Percentiles rank a stretch among this genome's conserved stretches.
phyloP scores from a whole-genome alignment of 78 protist genomes.

The Dictyostelium purpureum region DNA sequence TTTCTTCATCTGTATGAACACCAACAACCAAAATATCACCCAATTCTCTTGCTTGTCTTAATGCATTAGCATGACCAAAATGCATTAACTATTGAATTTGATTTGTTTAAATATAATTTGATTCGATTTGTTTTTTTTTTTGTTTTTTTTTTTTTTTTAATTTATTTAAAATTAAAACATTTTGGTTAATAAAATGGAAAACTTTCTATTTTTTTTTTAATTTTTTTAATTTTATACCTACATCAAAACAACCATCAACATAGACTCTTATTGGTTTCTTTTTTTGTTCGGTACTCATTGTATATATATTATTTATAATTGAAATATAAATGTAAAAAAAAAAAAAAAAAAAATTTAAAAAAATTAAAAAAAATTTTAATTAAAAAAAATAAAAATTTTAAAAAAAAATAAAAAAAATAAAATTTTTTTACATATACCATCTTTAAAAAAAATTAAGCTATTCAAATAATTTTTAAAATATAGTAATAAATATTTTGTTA shows the following conservation, averaged over 20 bases:
- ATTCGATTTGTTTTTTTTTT: not conserved
- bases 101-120: not conserved
- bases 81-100: slow-evolving; percentile 79
- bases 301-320: not conserved
- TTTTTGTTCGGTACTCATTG: not conserved
- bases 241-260: slow-evolving; percentile 96
- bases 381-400: not conserved
- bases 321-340: too few species aligned
- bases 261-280: slow-evolving; percentile 81
- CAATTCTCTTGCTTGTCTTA: slow-evolving; percentile 86
- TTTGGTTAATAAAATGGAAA: too few species aligned
- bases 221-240: slow-evolving; percentile 45
- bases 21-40: slow-evolving; percentile 94
- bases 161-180: not conserved
- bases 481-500: too few species aligned
- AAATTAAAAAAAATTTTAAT: not conserved
- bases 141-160: not conserved
- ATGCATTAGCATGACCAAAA: slow-evolving; percentile 95
- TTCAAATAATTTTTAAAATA: too few species aligned
- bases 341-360: not conserved
- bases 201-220: not conserved
- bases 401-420: not conserved
- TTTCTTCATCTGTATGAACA: slow-evolving; percentile 94
- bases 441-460: too few species aligned
- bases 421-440: too few species aligned